Conservation (phyloP, 1,139 yeast species). For the Geotrichum fermentans region DNA sequence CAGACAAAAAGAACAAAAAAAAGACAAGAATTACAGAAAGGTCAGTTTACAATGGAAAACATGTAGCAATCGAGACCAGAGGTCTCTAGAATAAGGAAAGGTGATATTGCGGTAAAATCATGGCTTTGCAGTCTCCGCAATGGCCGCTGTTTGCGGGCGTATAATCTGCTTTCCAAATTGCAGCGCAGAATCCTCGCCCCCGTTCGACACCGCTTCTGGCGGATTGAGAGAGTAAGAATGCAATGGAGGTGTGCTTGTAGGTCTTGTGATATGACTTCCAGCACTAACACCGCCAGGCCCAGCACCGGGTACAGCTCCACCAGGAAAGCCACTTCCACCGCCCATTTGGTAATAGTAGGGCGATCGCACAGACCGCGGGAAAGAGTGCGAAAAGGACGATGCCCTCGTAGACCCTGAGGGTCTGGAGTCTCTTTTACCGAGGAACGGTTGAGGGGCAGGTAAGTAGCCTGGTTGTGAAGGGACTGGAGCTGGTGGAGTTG, state of each 20-base stretch:
- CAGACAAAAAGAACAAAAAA: background rate
- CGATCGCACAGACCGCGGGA: slow-evolving; percentile 11
- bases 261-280: slow-evolving; percentile 7
- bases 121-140: slow-evolving; percentile 16
- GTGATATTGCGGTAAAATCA: background rate
- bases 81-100: background rate
- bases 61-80: background rate
- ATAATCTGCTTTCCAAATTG: slow-evolving; percentile 15
- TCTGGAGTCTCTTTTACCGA: background rate
- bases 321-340: background rate
- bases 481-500: slow-evolving; percentile 7
- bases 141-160: slow-evolving; percentile 17
- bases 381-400: slow-evolving; percentile 12
- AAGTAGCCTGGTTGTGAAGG: slow-evolving; percentile 3
- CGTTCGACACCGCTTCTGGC: background rate
- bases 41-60: background rate
- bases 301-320: background rate
- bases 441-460: slow-evolving; percentile 6
- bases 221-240: slow-evolving; percentile 13
- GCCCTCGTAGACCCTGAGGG: slow-evolving; percentile 1
- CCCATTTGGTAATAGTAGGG: slow-evolving; percentile 7
- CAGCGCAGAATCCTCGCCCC: slow-evolving; percentile 6
- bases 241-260: slow-evolving; percentile 18
- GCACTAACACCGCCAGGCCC: background rate
- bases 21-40: background rate